These are phyloP conservation scores for Pulveroboletus sp. DNA, from an alignment of 768 basidiomycete species.

Conservation along the genomic window DNA sequence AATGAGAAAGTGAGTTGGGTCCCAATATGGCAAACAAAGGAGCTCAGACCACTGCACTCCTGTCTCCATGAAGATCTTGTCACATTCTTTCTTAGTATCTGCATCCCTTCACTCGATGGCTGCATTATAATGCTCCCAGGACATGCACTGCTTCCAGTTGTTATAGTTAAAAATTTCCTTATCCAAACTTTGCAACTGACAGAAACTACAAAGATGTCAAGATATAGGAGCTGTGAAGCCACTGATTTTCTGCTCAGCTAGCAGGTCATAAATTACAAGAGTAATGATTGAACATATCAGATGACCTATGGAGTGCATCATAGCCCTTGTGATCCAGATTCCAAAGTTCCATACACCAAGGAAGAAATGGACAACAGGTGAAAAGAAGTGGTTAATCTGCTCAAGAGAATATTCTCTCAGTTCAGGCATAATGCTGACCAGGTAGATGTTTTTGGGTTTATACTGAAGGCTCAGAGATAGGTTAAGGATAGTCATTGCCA, in stretches of 20 bases:
- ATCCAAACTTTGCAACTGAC: neutral
- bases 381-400: neutral
- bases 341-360: neutral
- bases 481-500: too few species aligned
- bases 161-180: neutral
- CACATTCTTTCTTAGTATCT: neutral
- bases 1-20: too few species aligned
- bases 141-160: neutral
- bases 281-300: neutral
- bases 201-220: neutral
- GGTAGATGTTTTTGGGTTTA: neutral
- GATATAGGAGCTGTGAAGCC: neutral
- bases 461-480: neutral
- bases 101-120: neutral
- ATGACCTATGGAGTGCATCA: neutral
- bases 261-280: neutral
- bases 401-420: neutral
- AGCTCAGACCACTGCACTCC: neutral
- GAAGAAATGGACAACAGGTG: neutral
- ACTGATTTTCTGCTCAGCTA: neutral
- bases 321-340: neutral
- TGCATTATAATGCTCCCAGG: neutral
- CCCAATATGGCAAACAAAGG: too few species aligned
- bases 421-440: neutral
- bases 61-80: neutral